Evolutionary conservation across 495 filamentous ascomycete genomes (phyloP).

Genomic region (Poronia punctata): DNA sequence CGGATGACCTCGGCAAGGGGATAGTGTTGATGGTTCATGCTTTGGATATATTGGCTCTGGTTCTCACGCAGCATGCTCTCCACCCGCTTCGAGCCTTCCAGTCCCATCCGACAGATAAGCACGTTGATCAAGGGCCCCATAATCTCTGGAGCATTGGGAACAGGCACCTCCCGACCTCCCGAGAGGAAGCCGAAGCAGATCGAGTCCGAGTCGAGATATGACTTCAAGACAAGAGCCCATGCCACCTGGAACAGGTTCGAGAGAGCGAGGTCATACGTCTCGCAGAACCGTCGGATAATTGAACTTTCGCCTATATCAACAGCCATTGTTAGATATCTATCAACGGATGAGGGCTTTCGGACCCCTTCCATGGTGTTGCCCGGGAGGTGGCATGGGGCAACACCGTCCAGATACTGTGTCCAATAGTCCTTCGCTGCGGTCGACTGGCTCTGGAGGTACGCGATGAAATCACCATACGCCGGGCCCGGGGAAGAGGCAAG

Average conservation of each 20-base stretch:
- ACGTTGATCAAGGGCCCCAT: conserved; percentile 26
- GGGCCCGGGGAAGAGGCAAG: neutral
- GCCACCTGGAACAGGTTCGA: conserved; percentile 33
- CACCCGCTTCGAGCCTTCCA: conserved; percentile 13
- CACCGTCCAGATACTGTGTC: conserved; percentile 17
- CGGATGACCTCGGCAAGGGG: conserved; percentile 37
- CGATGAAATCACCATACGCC: neutral
- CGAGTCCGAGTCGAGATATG: conserved; percentile 45
- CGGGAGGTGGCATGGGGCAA: conserved; percentile 24
- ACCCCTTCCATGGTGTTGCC: no score
- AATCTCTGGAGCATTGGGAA: conserved; percentile 11
- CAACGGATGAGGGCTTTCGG: no score
- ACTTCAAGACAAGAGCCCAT: conserved; percentile 50
- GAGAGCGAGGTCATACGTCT: conserved; percentile 13
- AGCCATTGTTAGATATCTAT: neutral
- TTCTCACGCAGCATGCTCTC: conserved; percentile 20
- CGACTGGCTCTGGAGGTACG: neutral
- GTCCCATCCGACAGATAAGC: conserved; percentile 1
- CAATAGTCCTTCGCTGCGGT: conserved; percentile 1
- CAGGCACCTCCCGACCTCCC: conserved; percentile 15
- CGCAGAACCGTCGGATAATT: conserved; percentile 5
- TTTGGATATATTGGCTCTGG: conserved; percentile 29
- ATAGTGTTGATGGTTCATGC: conserved; percentile 32
- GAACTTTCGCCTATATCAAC: neutral
- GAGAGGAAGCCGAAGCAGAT: conserved; percentile 49